Percentiles rank a stretch among this genome's conserved stretches.
phyloP scores from a whole-genome alignment of 2,329 filamentous ascomycete genomes.

The Whalleya microplaca region DNA sequence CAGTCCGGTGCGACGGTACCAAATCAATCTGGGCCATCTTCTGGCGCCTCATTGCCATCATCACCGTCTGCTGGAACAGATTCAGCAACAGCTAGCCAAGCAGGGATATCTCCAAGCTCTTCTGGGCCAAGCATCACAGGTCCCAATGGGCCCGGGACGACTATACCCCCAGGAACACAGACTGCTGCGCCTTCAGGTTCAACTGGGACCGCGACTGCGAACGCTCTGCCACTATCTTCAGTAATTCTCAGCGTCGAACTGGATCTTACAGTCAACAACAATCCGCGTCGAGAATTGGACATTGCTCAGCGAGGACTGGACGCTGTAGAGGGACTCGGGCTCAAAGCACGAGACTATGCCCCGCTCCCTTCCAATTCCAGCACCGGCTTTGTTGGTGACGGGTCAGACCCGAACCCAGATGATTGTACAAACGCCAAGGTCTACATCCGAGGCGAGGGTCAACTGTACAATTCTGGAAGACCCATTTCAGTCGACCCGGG shows the following conservation, averaged over 20 bases:
- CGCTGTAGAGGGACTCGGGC: not conserved
- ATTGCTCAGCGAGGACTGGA: not conserved
- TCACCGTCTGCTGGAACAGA: too few relatives aligned
- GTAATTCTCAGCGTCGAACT: conserved; percentile 5
- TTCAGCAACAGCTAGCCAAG: not conserved
- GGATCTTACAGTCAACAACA: not conserved
- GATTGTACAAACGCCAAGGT: conserved; percentile 20
- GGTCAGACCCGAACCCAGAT: not conserved
- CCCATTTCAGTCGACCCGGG: conserved; percentile 20
- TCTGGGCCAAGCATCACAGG: not conserved
- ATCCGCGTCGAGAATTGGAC: too few relatives aligned
- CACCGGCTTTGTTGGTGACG: conserved; percentile 19
- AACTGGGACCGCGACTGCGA: not conserved
- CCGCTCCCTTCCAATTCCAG: conserved; percentile 1
- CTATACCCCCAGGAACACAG: not conserved
- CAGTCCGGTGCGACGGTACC: too few relatives aligned
- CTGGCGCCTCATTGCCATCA: too few relatives aligned
- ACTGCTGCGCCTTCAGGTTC: not conserved
- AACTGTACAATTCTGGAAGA: conserved; percentile 8
- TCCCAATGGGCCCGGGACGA: not conserved
- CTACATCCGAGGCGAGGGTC: conserved; percentile 12
- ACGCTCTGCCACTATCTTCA: not conserved
- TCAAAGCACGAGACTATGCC: not conserved
- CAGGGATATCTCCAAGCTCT: not conserved
- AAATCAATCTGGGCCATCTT: not conserved